Conservation (phyloP, 1,284 basidiomycete genomes). For the Agaricales sp. region DNA sequence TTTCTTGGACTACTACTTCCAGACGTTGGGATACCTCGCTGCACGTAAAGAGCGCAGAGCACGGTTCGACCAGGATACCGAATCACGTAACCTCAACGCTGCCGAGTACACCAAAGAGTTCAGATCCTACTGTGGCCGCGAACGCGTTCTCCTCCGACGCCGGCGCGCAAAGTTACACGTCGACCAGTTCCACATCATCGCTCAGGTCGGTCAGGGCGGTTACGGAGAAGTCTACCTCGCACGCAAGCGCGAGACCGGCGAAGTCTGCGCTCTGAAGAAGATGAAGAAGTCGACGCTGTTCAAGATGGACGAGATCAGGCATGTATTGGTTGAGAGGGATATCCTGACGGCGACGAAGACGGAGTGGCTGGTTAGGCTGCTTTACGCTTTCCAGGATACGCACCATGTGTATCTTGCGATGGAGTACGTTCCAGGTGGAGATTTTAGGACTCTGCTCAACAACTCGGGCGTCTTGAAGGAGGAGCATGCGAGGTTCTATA, state of each 20-base stretch:
- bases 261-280: constrained; percentile 93
- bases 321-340: constrained; percentile 94
- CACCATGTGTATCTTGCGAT: constrained; percentile 90
- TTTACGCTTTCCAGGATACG: constrained; percentile 92
- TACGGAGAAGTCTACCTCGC: constrained; percentile 95
- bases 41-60: constrained; percentile 74
- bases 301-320: constrained; percentile 96
- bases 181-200: constrained; percentile 92
- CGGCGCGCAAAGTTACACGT: constrained; percentile 80
- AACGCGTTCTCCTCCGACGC: constrained; percentile 83
- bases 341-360: constrained; percentile 94
- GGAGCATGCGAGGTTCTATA: constrained; percentile 91
- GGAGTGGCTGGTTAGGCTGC: constrained; percentile 84
- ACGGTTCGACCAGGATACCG: constrained; percentile 78
- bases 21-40: constrained; percentile 80
- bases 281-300: constrained; percentile 88
- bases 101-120: constrained; percentile 72
- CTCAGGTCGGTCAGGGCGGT: constrained; percentile 93
- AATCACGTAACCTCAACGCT: constrained; percentile 50
- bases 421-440: constrained; percentile 97
- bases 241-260: constrained; percentile 83
- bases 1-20: constrained; percentile 94
- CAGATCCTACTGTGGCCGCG: constrained; percentile 85
- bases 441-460: constrained; percentile 91
- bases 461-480: constrained; percentile 95